Evolutionary conservation across 2,329 filamentous ascomycete genomes (phyloP).

Genomic region (Microcera coccophila): DNA sequence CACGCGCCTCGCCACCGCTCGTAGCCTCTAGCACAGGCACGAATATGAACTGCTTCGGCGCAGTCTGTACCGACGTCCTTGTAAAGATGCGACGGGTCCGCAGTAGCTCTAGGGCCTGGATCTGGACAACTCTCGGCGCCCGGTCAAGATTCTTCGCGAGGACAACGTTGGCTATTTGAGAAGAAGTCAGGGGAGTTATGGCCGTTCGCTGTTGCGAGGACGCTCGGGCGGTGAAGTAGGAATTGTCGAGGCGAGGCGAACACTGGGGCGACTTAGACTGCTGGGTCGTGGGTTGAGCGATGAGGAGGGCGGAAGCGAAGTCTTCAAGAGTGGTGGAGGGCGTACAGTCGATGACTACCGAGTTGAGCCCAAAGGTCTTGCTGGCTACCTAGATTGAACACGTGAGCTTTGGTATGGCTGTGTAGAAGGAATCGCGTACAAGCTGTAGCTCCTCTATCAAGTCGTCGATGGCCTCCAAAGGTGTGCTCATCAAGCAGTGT

Average conservation of each 20-base stretch:
- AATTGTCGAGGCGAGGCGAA: constrained; percentile 22
- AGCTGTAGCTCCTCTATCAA: constrained; percentile 71
- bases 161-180: constrained; percentile 72
- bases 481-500: constrained; percentile 83
- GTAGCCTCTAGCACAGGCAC: constrained; percentile 62
- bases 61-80: constrained; percentile 66
- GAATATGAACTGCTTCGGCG: constrained; percentile 76
- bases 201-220: constrained; percentile 22
- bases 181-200: constrained; percentile 28
- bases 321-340: constrained; percentile 73
- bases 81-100: constrained; percentile 75
- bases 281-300: constrained; percentile 29
- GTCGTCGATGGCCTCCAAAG: constrained; percentile 57
- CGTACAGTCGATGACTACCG: constrained; percentile 68
- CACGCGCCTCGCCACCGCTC: constrained; percentile 44
- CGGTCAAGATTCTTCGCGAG: constrained; percentile 76
- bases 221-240: constrained; percentile 29
- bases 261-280: constrained; percentile 25
- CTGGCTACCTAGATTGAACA: constrained; percentile 52
- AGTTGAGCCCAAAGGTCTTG: constrained; percentile 68
- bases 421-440: constrained; percentile 38
- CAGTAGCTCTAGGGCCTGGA: constrained; percentile 75
- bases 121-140: constrained; percentile 72
- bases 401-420: background rate
- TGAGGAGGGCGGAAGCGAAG: constrained; percentile 68